A percentile compares a stretch with the other conserved stretches of the same genome.
Evolutionary conservation across 345 rosid species (phyloP).

Genomic region (Linum usitatissimum): DNA sequence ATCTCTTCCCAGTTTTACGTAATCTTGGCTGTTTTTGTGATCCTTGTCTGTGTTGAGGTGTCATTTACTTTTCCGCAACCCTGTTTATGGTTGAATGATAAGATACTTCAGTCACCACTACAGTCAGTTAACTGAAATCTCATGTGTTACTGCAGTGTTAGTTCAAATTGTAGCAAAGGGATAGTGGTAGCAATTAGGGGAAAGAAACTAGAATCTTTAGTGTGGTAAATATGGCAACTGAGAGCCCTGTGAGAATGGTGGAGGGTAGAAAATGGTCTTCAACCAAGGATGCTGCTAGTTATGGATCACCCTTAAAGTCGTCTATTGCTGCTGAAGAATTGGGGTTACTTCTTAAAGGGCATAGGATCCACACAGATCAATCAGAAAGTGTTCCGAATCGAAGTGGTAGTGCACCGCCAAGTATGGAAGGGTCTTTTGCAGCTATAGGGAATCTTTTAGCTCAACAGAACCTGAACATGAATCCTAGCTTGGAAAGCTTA

Average conservation of each 20-base stretch:
- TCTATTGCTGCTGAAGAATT: conserved; percentile 63
- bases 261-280: conserved; percentile 53
- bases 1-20: not conserved
- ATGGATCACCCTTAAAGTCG: conserved; percentile 40
- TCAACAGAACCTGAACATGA: conserved; percentile 38
- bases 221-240: conserved; percentile 48
- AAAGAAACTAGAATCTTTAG: too few relatives aligned
- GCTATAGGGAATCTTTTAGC: conserved; percentile 64
- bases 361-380: conserved; percentile 38
- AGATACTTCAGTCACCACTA: not conserved
- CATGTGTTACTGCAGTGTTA: not conserved
- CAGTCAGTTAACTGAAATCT: not conserved
- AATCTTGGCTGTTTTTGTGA: not conserved
- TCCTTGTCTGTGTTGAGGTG: not conserved
- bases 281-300: conserved; percentile 38
- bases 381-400: conserved; percentile 48
- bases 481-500: conserved; percentile 44
- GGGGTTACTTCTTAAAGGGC: conserved; percentile 58
- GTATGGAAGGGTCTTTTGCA: conserved; percentile 91
- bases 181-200: not conserved
- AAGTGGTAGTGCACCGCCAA: conserved; percentile 96
- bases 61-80: not conserved
- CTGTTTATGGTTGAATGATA: not conserved
- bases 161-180: not conserved
- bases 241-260: conserved; percentile 71